phyloP scores from a whole-genome alignment of 805 yeast genomes.

The Sugiyamaella mastotermitis region DNA sequence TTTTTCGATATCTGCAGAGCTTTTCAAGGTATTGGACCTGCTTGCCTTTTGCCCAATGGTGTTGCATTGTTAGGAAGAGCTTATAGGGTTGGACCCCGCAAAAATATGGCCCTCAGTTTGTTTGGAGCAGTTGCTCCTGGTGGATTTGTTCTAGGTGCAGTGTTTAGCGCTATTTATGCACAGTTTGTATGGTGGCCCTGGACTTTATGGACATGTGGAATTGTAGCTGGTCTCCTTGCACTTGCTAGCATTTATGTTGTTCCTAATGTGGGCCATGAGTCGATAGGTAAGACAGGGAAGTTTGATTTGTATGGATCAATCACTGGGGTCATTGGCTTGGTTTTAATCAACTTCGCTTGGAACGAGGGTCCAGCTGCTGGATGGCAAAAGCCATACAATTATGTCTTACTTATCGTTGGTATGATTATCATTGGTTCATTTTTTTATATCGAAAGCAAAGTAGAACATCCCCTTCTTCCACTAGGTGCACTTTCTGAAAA shows the following conservation, averaged over 20 bases:
- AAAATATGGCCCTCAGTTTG: conserved; percentile 48
- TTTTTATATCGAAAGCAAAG: conserved; percentile 41
- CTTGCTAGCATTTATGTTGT: conserved; percentile 33
- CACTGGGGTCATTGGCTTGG: conserved; percentile 53
- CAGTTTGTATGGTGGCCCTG: conserved; percentile 49
- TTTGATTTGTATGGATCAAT: conserved; percentile 51
- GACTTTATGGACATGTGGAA: conserved; percentile 46
- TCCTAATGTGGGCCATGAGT: conserved; percentile 29
- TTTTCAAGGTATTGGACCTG: conserved; percentile 60
- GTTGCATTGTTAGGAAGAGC: conserved; percentile 46
- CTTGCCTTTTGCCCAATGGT: conserved; percentile 53
- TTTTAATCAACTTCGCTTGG: conserved; percentile 62
- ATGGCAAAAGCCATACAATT: conserved; percentile 55
- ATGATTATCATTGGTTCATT: conserved; percentile 39
- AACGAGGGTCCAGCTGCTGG: conserved; percentile 72
- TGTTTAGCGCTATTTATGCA: conserved; percentile 44
- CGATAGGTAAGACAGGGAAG: conserved; percentile 3
- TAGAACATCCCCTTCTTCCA: conserved; percentile 51
- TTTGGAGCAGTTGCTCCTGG: conserved; percentile 59
- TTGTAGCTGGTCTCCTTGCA: conserved; percentile 33
- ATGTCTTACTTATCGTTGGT: conserved; percentile 50
- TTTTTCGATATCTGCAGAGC: conserved; percentile 42
- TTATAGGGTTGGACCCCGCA: conserved; percentile 41
- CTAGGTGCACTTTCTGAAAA: conserved; percentile 39
- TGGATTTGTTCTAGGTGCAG: conserved; percentile 53